These are phyloP conservation scores for Amorphotheca resinae DNA, from an alignment of 495 filamentous ascomycete species.

Conservation along the genomic window DNA sequence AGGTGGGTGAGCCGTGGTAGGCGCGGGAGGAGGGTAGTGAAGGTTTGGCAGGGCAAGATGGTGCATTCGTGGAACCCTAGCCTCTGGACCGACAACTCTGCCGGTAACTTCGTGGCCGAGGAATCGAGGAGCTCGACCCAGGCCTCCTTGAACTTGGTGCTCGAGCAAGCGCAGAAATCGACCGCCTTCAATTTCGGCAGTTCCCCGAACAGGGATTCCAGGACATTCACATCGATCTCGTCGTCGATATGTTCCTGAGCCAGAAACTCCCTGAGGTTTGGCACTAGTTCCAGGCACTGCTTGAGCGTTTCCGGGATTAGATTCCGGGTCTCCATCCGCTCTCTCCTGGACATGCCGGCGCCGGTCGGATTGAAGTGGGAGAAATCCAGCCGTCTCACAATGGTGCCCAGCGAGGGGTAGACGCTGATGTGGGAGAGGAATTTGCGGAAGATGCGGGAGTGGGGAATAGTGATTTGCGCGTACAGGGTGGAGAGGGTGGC, in stretches of 20 bases:
- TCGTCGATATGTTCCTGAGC: conserved; percentile 76
- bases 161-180: conserved; percentile 72
- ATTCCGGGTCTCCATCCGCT: conserved; percentile 71
- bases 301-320: conserved; percentile 66
- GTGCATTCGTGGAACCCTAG: conserved; percentile 75
- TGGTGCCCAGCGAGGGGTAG: conserved; percentile 60
- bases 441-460: conserved; percentile 78
- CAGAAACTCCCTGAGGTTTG: conserved; percentile 69
- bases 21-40: conserved; percentile 58
- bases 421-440: conserved; percentile 58
- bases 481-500: conserved; percentile 71
- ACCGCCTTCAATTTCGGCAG: conserved; percentile 56
- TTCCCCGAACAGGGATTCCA: conserved; percentile 61
- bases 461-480: conserved; percentile 73
- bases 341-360: conserved; percentile 65
- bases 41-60: conserved; percentile 53
- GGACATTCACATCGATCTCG: conserved; percentile 55
- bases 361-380: conserved; percentile 80
- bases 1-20: conserved; percentile 62
- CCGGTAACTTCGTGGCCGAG: conserved; percentile 4
- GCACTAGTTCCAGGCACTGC: conserved; percentile 61
- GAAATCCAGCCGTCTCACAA: conserved; percentile 75
- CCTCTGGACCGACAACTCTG: conserved; percentile 47
- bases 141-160: conserved; percentile 53
- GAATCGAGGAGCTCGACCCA: conserved; percentile 32